Evolutionary conservation across 768 basidiomycete species (phyloP).

Genomic region (Termitomyces sp.): DNA sequence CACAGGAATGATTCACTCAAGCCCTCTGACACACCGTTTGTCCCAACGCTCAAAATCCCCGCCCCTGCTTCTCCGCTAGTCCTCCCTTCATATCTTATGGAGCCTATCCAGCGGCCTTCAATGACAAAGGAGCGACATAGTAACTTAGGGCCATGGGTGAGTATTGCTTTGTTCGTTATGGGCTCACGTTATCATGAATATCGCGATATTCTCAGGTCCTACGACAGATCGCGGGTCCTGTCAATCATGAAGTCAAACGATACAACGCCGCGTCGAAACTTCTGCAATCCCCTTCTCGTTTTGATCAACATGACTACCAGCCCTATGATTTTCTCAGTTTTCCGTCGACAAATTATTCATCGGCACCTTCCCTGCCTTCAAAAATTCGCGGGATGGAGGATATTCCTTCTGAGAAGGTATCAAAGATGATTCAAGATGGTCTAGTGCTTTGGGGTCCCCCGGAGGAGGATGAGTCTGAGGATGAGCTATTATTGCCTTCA

Average conservation of each 20-base stretch:
- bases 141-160: conserved; percentile 50
- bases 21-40: conserved; percentile 26
- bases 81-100: conserved; percentile 48
- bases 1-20: conserved; percentile 31
- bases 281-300: conserved; percentile 21
- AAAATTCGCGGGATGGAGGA: conserved; percentile 37
- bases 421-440: conserved; percentile 41
- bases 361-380: conserved; percentile 31
- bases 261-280: conserved; percentile 38
- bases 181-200: conserved; percentile 1
- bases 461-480: conserved; percentile 8
- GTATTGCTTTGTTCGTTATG: background rate
- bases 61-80: conserved; percentile 31
- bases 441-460: conserved; percentile 42
- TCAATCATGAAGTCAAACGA: conserved; percentile 30
- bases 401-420: conserved; percentile 43
- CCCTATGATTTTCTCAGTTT: conserved; percentile 50
- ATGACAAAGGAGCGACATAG: conserved; percentile 51
- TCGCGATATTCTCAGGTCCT: conserved; percentile 17
- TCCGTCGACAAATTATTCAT: conserved; percentile 36
- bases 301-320: conserved; percentile 17
- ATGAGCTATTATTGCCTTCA: background rate
- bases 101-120: conserved; percentile 35
- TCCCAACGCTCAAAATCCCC: conserved; percentile 24
- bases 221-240: conserved; percentile 22